Conservation (phyloP, 2,329 filamentous ascomycete genomes). For the Plenodomus tracheiphilus region DNA sequence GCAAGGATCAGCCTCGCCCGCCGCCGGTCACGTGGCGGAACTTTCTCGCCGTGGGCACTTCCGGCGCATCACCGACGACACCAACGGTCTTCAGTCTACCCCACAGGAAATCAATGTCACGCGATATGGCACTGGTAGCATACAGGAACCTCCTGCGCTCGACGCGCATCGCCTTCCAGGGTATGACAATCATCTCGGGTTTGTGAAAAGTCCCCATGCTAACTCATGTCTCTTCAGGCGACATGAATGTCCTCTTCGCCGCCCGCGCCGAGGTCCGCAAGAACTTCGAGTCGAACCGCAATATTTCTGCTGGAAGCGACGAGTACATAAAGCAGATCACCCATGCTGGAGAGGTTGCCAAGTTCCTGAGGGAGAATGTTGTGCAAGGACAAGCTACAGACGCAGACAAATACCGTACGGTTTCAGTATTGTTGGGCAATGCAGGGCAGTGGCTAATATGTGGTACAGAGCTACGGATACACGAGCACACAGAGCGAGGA, state of each 20-base stretch:
- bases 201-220: not conserved
- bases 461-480: conserved; percentile 75
- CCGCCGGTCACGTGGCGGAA: conserved; percentile 22
- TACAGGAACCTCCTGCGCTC: conserved; percentile 84
- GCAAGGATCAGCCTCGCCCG: conserved; percentile 20
- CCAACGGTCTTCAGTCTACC: conserved; percentile 1
- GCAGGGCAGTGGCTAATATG: conserved; percentile 11
- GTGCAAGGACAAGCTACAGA: conserved; percentile 73
- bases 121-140: conserved; percentile 67
- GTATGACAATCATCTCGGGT: conserved; percentile 50
- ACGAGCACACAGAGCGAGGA: conserved; percentile 86
- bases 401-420: conserved; percentile 33
- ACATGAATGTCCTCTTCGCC: conserved; percentile 67
- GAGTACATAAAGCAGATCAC: conserved; percentile 67
- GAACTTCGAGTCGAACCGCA: conserved; percentile 71
- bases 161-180: conserved; percentile 79
- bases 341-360: conserved; percentile 81
- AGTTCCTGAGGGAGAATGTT: conserved; percentile 78
- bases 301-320: conserved; percentile 60
- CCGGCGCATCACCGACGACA: conserved; percentile 7
- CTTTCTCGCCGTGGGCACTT: conserved; percentile 24
- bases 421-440: not conserved
- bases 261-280: conserved; percentile 73
- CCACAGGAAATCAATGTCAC: conserved; percentile 19
- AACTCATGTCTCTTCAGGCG: conserved; percentile 58